phyloP scores from a whole-genome alignment of 2,329 filamentous ascomycete species.

The Aaosphaeria arxii region DNA sequence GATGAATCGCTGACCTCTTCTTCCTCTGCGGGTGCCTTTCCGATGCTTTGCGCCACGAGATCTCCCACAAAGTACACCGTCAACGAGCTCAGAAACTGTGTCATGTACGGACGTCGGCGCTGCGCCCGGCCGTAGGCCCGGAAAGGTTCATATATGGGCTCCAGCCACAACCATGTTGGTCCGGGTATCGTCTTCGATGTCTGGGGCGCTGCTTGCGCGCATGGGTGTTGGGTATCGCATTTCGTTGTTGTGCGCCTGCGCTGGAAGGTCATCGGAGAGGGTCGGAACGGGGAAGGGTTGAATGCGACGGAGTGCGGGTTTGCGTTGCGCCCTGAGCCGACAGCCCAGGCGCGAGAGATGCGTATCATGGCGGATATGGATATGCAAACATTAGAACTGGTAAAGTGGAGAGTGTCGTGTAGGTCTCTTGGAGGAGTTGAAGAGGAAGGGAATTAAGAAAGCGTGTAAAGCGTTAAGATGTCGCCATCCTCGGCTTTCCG shows the following conservation, averaged over 20 bases:
- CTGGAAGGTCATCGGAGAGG: conserved; percentile 2
- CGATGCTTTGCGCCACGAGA: conserved; percentile 70
- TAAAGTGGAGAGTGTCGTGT: no score
- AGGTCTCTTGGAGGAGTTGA: no score
- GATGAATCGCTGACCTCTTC: conserved; percentile 1
- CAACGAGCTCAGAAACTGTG: conserved; percentile 72
- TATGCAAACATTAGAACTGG: background rate
- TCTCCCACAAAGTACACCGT: conserved; percentile 79
- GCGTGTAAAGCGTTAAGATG: no score
- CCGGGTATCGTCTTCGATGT: conserved; percentile 38
- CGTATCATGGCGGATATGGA: conserved; percentile 26
- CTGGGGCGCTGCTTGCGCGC: conserved; percentile 14
- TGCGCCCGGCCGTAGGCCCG: conserved; percentile 68
- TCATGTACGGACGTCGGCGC: conserved; percentile 69
- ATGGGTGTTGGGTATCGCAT: conserved; percentile 4
- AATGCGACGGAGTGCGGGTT: conserved; percentile 21
- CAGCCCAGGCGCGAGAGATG: conserved; percentile 21
- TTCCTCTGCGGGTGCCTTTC: conserved; percentile 14
- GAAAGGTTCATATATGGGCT: conserved; percentile 45
- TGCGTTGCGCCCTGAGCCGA: background rate
- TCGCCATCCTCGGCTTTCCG: no score
- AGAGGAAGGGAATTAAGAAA: no score
- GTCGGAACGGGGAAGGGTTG: conserved; percentile 6
- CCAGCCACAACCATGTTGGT: conserved; percentile 46
- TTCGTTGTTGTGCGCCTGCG: conserved; percentile 1